Percentiles rank a stretch among this genome's conserved stretches.
These are phyloP conservation scores for Lyophyllum semitale DNA, from an alignment of 768 basidiomycete species.

Conservation along the genomic window DNA sequence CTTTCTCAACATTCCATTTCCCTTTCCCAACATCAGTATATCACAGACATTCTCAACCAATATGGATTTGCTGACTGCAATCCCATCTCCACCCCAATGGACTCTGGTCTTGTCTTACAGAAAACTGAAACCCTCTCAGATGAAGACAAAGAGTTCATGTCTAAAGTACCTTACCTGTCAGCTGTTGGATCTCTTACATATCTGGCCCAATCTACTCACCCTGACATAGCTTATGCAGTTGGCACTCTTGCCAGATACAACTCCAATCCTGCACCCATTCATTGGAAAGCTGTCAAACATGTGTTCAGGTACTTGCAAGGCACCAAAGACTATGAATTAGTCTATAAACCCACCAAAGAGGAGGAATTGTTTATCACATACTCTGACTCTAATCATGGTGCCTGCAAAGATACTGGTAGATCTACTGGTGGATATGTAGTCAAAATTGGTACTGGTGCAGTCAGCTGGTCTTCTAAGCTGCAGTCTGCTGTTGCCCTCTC, in stretches of 20 bases:
- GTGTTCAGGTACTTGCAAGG: constrained; percentile 6
- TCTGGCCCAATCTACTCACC: constrained; percentile 1
- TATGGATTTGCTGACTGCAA: constrained; percentile 10
- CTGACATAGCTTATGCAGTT: constrained; percentile 1
- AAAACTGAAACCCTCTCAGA: not conserved
- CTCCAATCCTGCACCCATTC: not conserved
- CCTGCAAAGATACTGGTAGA: not conserved
- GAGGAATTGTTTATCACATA: constrained; percentile 4
- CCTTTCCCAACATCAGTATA: not conserved
- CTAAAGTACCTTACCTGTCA: constrained; percentile 6
- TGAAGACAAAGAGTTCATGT: constrained; percentile 4
- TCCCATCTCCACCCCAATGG: constrained; percentile 13
- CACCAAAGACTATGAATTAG: not conserved
- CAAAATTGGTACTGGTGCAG: not conserved
- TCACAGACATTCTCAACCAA: not conserved
- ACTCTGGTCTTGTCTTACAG: not conserved
- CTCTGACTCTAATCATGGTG: constrained; percentile 27
- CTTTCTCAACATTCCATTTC: not conserved
- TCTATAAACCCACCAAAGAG: not conserved
- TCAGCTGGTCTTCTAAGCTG: not conserved
- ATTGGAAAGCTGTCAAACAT: constrained; percentile 9
- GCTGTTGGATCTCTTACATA: constrained; percentile 11
- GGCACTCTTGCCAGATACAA: not conserved
- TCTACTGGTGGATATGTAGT: not conserved
- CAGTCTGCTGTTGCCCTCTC: constrained; percentile 27